These are phyloP conservation scores for Fagus sylvatica DNA, from an alignment of 306 rosid genomes.

Conservation along the genomic window DNA sequence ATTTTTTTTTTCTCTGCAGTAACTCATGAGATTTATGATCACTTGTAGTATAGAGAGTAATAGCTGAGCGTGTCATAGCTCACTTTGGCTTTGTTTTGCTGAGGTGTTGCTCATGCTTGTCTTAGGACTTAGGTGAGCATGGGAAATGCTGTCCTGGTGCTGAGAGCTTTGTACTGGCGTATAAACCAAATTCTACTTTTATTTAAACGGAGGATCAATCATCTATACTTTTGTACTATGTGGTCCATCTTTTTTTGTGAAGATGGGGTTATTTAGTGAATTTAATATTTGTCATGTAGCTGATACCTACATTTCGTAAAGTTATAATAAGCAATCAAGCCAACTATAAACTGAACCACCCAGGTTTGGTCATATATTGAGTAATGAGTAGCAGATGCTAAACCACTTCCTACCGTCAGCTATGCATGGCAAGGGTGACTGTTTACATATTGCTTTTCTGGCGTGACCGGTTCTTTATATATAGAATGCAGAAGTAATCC, in stretches of 20 bases:
- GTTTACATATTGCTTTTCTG: background rate
- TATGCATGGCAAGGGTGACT: constrained; percentile 11
- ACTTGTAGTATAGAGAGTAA: no score
- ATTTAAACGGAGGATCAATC: background rate
- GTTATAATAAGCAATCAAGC: background rate
- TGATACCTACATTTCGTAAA: background rate
- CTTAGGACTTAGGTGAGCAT: background rate
- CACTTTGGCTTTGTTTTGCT: constrained; percentile 1
- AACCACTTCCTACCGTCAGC: background rate
- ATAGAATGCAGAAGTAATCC: constrained; percentile 5
- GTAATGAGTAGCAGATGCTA: background rate
- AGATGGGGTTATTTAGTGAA: background rate
- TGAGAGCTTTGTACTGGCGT: background rate
- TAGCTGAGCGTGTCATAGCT: background rate
- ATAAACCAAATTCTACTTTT: background rate
- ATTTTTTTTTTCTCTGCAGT: constrained; percentile 8
- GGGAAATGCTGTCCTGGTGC: background rate
- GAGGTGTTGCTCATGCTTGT: background rate
- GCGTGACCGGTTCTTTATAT: constrained; percentile 12
- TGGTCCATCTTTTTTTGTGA: background rate
- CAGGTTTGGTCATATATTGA: constrained; percentile 10
- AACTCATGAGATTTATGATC: background rate
- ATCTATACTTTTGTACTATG: background rate
- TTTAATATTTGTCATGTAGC: background rate
- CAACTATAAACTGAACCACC: background rate